Conservation (phyloP, 176 grass and related monocot genomes). For the Saccharum officinarum region DNA sequence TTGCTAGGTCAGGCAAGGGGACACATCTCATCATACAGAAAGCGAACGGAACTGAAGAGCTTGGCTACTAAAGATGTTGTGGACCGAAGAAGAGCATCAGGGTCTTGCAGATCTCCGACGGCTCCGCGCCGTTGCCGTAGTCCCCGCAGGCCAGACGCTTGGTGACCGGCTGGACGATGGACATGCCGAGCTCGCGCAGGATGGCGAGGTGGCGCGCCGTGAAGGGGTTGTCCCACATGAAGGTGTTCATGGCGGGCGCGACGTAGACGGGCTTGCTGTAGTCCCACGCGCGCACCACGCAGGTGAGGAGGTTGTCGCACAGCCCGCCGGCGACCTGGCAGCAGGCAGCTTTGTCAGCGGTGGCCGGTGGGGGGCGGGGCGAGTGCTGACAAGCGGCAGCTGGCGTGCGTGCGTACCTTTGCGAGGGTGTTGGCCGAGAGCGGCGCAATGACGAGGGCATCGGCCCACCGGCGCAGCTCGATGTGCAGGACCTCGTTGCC, state of each 20-base stretch:
- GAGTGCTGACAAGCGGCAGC: neutral
- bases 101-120: constrained; percentile 48
- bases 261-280: constrained; percentile 74
- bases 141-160: constrained; percentile 73
- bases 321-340: constrained; percentile 64
- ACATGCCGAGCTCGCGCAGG: constrained; percentile 51
- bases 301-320: constrained; percentile 87
- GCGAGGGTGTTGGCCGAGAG: constrained; percentile 83
- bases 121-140: constrained; percentile 68
- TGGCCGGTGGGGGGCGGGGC: too few relatives aligned
- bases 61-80: neutral
- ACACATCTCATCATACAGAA: neutral
- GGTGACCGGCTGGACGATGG: constrained; percentile 55
- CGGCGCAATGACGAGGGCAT: constrained; percentile 70
- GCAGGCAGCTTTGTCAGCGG: neutral
- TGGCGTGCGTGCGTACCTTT: constrained; percentile 46
- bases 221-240: constrained; percentile 86
- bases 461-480: constrained; percentile 79
- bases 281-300: constrained; percentile 82
- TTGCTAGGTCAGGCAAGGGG: neutral
- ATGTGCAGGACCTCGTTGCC: constrained; percentile 89
- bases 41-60: neutral
- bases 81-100: constrained; percentile 46
- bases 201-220: constrained; percentile 57
- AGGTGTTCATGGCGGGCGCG: constrained; percentile 82